phyloP scores from a whole-genome alignment of 371 early-diverging fungal genomes.

The Globomyces sp. region DNA sequence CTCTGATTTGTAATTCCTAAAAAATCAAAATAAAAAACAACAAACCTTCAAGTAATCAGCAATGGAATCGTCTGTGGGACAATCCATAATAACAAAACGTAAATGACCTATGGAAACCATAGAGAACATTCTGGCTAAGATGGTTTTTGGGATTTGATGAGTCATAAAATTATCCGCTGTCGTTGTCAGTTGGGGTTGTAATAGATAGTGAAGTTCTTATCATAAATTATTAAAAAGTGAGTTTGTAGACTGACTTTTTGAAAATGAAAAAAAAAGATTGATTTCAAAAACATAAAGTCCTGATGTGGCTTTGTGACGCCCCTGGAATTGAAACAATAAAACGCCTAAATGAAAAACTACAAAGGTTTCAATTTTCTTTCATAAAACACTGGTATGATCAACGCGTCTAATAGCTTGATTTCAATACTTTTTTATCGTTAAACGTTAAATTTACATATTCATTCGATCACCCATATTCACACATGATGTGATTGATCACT shows the following conservation, averaged over 20 bases:
- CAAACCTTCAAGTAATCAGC: constrained; percentile 28
- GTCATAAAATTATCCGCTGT: constrained; percentile 20
- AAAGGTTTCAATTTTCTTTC: no score
- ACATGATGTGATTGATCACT: no score
- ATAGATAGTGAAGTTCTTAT: no score
- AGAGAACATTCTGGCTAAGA: constrained; percentile 16
- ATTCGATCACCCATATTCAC: no score
- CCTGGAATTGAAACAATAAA: neutral
- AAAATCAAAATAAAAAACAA: neutral
- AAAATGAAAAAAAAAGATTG: no score
- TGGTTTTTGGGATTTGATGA: constrained; percentile 9
- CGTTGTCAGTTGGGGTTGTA: neutral
- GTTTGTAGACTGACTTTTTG: no score
- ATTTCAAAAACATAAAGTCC: no score
- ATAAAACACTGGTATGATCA: no score
- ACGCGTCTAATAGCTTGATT: no score
- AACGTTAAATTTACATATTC: no score
- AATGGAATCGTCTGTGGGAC: constrained; percentile 34
- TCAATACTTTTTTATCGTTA: no score
- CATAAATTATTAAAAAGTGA: no score
- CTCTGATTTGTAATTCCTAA: constrained; percentile 34
- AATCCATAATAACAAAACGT: constrained; percentile 44
- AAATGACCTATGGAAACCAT: constrained; percentile 36
- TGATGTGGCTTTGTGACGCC: constrained; percentile 3
- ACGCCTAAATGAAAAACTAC: neutral